Base-by-base conservation (phyloP, 768 basidiomycete species). In the Boletus huronensis region DNA sequence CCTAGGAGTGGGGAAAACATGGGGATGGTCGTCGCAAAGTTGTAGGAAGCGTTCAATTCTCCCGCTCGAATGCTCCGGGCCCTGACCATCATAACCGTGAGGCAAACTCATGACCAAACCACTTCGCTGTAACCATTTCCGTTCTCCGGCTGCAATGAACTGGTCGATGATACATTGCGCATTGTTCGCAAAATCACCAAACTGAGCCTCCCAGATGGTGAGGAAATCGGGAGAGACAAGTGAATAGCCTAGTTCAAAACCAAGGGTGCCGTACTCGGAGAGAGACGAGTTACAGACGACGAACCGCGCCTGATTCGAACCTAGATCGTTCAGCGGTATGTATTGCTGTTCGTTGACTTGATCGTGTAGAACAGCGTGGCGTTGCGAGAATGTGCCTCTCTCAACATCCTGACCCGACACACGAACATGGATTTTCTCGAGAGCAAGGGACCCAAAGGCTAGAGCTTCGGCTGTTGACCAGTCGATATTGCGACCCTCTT, bases 391-490 rank as follows among this genome's bases (percentile, higher is more conserved):
- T 3, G 96, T 99, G 31, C 96, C 96, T 68, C 96, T 89, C 74
- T 99, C 96, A 50, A 98, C 96, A 69, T 99, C 96, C 74, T 99
- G 97, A 29, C 96, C 96, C 0, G 94, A 97, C 2, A 99, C 78
- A 58, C 96, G 90, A 45, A 99, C 90, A 69, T 98, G 94, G 48
- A 87, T 88, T 64, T 90, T 90, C 73, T 98, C 95, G 39, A 97
- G 79, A 10, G 90, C 91, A 38, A 99, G 85, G 6, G 93, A 81
- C 54, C 96, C 97, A 65, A 98, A 91, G 0, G 97, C 97, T 50
- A 99, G 85, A 0, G 97, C 93, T 74, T 99, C 97, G 40, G 97
- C 96, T 21, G 96, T 99, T 2, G 96, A 89, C 93, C 94, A 98
- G 72, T 99, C 97, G 63, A 98, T 96, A 73, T 89, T 88, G 52